Conservation (phyloP, 2,329 filamentous ascomycete species). For the Arthrobotrys iridis region DNA sequence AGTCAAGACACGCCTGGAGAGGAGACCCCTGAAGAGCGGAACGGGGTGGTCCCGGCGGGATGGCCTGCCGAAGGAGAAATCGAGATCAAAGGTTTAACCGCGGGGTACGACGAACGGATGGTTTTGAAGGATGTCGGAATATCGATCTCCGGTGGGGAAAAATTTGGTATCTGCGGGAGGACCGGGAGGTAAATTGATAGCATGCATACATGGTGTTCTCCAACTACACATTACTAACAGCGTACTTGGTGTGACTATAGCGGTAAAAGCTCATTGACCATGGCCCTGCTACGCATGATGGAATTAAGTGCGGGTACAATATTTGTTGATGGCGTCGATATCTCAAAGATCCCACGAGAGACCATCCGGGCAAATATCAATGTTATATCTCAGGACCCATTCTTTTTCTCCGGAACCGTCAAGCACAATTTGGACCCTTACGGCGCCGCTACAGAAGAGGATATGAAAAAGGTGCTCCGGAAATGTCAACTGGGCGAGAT, state of each 20-base stretch:
- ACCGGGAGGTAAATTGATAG: slow-evolving; percentile 65
- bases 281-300: slow-evolving; percentile 66
- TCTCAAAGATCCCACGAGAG: slow-evolving; percentile 63
- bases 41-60: slow-evolving; percentile 53
- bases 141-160: slow-evolving; percentile 63
- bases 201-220: not conserved
- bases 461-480: slow-evolving; percentile 63
- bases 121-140: slow-evolving; percentile 59
- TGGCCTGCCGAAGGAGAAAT: slow-evolving; percentile 61
- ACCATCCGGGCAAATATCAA: slow-evolving; percentile 64
- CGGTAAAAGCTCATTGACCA: slow-evolving; percentile 66
- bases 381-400: slow-evolving; percentile 67
- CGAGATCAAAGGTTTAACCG: slow-evolving; percentile 59
- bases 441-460: slow-evolving; percentile 60
- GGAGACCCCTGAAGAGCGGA: slow-evolving; percentile 54
- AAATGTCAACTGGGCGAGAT: slow-evolving; percentile 64
- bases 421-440: slow-evolving; percentile 66
- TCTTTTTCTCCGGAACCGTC: slow-evolving; percentile 65
- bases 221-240: too few species aligned
- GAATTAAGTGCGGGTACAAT: slow-evolving; percentile 64
- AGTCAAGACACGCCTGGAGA: slow-evolving; percentile 58
- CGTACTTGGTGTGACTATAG: slow-evolving; percentile 60
- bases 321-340: slow-evolving; percentile 65
- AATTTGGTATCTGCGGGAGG: slow-evolving; percentile 67
- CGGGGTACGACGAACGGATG: slow-evolving; percentile 57